phyloP scores from a whole-genome alignment of 345 rosid species.

The Populus nigra region DNA sequence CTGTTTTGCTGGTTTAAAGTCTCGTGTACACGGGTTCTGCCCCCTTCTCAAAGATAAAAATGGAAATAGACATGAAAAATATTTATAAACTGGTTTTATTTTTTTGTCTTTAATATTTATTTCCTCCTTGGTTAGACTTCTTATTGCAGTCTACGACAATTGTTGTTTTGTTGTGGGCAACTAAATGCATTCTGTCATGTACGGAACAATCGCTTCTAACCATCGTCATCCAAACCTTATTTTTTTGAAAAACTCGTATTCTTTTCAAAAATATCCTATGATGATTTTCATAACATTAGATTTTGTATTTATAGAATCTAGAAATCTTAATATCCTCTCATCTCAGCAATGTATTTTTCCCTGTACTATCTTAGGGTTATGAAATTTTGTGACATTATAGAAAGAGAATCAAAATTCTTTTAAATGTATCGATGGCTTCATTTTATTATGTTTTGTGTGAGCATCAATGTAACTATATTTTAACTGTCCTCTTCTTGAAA shows the following conservation, averaged over 20 bases:
- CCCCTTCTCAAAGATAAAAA: too few relatives aligned
- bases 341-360: neutral
- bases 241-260: too few relatives aligned
- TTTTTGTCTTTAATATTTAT: neutral
- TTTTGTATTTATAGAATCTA: neutral
- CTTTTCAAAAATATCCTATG: neutral
- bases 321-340: neutral
- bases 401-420: neutral
- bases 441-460: neutral
- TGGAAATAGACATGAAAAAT: neutral
- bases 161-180: neutral
- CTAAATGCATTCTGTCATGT: neutral
- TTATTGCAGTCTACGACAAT: neutral
- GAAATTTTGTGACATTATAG: neutral
- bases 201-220: neutral
- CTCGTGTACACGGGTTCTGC: too few relatives aligned
- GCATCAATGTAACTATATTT: neutral
- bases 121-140: neutral
- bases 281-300: neutral
- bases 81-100: too few relatives aligned
- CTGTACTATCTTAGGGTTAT: neutral
- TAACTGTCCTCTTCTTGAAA: neutral
- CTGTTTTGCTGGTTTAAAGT: too few relatives aligned
- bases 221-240: neutral
- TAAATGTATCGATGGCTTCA: neutral